Evolutionary conservation across 2,329 filamentous ascomycete species (phyloP).

Genomic region (Cladosporium austrohemisphaericum): DNA sequence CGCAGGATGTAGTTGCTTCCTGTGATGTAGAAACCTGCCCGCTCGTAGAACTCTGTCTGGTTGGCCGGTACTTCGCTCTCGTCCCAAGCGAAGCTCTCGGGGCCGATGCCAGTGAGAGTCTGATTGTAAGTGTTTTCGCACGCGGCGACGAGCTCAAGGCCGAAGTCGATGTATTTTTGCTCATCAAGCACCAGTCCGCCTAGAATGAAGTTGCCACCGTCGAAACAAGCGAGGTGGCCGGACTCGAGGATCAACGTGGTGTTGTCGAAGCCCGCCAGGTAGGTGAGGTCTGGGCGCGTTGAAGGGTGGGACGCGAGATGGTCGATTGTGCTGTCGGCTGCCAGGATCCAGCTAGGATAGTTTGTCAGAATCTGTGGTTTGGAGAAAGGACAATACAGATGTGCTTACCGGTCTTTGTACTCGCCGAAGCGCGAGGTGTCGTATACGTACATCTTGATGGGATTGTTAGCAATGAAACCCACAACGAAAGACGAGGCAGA

Average conservation of each 20-base stretch:
- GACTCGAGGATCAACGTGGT: conserved; percentile 37
- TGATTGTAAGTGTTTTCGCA: conserved; percentile 70
- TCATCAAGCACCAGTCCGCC: conserved; percentile 67
- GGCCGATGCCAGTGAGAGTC: conserved; percentile 71
- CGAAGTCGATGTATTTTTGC: conserved; percentile 68
- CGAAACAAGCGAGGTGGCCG: conserved; percentile 68
- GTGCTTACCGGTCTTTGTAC: conserved; percentile 57
- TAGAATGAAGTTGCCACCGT: conserved; percentile 80
- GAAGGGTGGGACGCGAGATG: conserved; percentile 67
- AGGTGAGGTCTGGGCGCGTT: conserved; percentile 67
- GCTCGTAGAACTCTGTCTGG: conserved; percentile 59
- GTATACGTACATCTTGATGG: conserved; percentile 68
- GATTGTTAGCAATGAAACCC: neutral
- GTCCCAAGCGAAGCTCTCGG: conserved; percentile 53
- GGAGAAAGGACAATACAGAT: neutral
- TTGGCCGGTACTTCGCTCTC: conserved; percentile 27
- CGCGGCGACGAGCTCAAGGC: conserved; percentile 65
- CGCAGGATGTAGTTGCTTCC: conserved; percentile 63
- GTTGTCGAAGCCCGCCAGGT: conserved; percentile 58
- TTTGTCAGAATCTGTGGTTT: neutral
- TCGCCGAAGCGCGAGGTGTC: conserved; percentile 59
- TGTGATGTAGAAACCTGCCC: conserved; percentile 67
- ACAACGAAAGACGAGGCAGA: neutral
- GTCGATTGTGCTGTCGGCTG: conserved; percentile 70
- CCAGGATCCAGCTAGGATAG: conserved; percentile 57